phyloP scores from a whole-genome alignment of 2,329 filamentous ascomycete species.

The Trichoderma sp. region DNA sequence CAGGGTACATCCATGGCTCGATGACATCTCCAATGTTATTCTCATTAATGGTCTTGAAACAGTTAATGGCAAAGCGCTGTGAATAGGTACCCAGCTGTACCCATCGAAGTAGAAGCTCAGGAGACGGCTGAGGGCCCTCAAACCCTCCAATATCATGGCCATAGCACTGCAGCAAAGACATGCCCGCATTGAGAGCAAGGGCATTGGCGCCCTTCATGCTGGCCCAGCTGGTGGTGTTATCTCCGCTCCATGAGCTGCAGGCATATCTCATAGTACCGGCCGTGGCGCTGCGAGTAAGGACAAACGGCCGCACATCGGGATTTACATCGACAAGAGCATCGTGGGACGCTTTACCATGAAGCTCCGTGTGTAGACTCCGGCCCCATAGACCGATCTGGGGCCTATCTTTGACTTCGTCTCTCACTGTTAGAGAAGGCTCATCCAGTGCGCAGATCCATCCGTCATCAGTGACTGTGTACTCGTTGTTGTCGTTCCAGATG shows the following conservation, averaged over 20 bases:
- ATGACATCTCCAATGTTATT: slow-evolving; percentile 73
- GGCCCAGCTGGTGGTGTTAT: slow-evolving; percentile 75
- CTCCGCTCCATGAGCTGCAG: slow-evolving; percentile 74
- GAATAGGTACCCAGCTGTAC: slow-evolving; percentile 72
- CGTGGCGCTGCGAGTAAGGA: slow-evolving; percentile 72
- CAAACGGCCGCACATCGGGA: slow-evolving; percentile 65
- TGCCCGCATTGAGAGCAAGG: slow-evolving; percentile 67
- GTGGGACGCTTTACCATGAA: slow-evolving; percentile 72
- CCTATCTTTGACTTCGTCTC: slow-evolving; percentile 42
- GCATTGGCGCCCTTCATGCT: slow-evolving; percentile 74
- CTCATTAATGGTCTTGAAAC: slow-evolving; percentile 72
- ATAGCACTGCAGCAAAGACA: slow-evolving; percentile 70
- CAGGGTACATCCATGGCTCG: slow-evolving; percentile 77
- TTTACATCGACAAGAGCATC: slow-evolving; percentile 64
- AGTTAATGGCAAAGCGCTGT: slow-evolving; percentile 75
- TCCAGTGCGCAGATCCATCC: slow-evolving; percentile 66
- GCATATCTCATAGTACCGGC: slow-evolving; percentile 71
- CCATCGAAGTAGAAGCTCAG: slow-evolving; percentile 74
- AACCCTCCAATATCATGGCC: slow-evolving; percentile 78
- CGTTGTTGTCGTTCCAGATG: slow-evolving; percentile 82
- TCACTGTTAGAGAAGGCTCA: slow-evolving; percentile 41
- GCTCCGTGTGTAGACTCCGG: slow-evolving; percentile 68
- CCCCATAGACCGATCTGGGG: slow-evolving; percentile 70
- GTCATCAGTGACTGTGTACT: slow-evolving; percentile 70
- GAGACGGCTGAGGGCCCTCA: slow-evolving; percentile 71